These are phyloP conservation scores for Amaranthus hypochondriacus DNA, from an alignment of 148 eudicot genomes.

Conservation along the genomic window DNA sequence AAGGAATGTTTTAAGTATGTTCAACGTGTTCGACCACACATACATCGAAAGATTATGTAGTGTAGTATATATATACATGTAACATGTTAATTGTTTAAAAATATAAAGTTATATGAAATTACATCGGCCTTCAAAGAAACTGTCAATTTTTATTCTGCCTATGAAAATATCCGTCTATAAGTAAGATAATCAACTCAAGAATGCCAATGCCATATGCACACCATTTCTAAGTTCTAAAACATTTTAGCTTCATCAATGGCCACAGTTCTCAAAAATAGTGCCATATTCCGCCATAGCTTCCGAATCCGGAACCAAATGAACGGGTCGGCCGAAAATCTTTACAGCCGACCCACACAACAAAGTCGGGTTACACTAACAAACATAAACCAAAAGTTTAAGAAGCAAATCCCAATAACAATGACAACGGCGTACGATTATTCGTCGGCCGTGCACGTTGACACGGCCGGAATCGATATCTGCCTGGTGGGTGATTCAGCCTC, in stretches of 20 bases:
- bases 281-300: constrained; percentile 1
- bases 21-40: too few species aligned
- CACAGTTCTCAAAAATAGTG: not conserved
- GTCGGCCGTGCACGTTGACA: constrained; percentile 77
- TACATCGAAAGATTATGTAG: too few species aligned
- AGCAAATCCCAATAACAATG: constrained; percentile 64
- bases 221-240: too few species aligned
- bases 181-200: too few species aligned
- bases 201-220: too few species aligned
- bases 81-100: too few species aligned
- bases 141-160: too few species aligned
- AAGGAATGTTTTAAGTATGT: too few species aligned
- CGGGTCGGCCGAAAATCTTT: constrained; percentile 77
- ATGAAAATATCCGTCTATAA: too few species aligned
- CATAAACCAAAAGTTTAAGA: constrained; percentile 56
- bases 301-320: constrained; percentile 45
- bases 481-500: constrained; percentile 91
- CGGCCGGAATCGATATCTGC: constrained; percentile 81
- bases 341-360: constrained; percentile 86
- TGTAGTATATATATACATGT: too few species aligned
- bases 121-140: too few species aligned
- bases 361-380: constrained; percentile 64
- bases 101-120: too few species aligned
- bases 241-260: constrained; percentile 19
- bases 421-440: constrained; percentile 94